Evolutionary conservation across 2,329 filamentous ascomycete species (phyloP).

Genomic region (Fusarium tjaetaba): DNA sequence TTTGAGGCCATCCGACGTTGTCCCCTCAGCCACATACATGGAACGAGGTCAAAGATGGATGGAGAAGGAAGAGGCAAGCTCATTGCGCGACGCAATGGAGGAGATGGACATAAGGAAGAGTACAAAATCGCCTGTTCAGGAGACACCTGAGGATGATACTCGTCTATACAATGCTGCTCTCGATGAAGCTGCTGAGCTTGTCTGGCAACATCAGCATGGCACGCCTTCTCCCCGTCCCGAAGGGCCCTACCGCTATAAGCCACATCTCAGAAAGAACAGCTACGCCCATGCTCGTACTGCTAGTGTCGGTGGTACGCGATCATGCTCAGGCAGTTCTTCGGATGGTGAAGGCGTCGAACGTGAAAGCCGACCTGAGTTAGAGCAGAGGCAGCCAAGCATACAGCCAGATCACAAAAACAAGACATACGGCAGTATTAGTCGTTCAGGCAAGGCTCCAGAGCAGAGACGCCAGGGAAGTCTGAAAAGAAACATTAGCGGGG

Average conservation of each 20-base stretch:
- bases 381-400: slow-evolving; percentile 32
- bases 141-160: slow-evolving; percentile 62
- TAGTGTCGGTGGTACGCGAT: slow-evolving; percentile 61
- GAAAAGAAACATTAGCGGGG: slow-evolving; percentile 76
- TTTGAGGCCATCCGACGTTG: slow-evolving; percentile 68
- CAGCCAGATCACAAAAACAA: slow-evolving; percentile 47
- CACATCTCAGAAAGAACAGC: slow-evolving; percentile 76
- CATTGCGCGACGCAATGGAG: slow-evolving; percentile 76
- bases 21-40: slow-evolving; percentile 75
- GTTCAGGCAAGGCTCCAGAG: slow-evolving; percentile 49
- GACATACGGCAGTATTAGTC: slow-evolving; percentile 54
- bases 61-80: slow-evolving; percentile 80
- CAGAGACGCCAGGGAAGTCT: slow-evolving; percentile 70
- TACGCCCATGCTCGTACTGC: slow-evolving; percentile 74
- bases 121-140: slow-evolving; percentile 38
- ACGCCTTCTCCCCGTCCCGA: slow-evolving; percentile 64
- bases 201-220: slow-evolving; percentile 78
- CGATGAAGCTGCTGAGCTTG: slow-evolving; percentile 80
- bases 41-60: slow-evolving; percentile 80
- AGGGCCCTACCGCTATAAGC: slow-evolving; percentile 73
- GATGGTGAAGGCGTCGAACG: slow-evolving; percentile 56
- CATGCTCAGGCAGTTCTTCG: slow-evolving; percentile 63
- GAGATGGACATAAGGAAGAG: slow-evolving; percentile 70
- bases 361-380: slow-evolving; percentile 43
- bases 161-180: slow-evolving; percentile 76